Base-by-base conservation (phyloP, 805 yeast genomes). In the Maudiozyma barnettii region DNA sequence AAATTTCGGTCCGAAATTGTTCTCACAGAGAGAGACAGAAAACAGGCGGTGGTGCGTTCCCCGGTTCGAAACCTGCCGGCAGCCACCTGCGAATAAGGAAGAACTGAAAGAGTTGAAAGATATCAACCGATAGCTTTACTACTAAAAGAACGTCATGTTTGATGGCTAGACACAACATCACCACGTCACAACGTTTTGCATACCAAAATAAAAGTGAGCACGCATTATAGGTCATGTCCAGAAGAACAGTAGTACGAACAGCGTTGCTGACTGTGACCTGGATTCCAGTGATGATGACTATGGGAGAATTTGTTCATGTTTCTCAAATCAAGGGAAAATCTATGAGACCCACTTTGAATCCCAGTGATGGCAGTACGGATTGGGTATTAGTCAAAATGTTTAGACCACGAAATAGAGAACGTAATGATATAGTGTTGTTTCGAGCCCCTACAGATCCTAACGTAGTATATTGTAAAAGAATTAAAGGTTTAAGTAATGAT, bases 321-420 rank as follows among this genome's bases (percentile, higher is more conserved):
- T 85, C 86, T 14, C 77, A 79, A 64, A 76, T 89, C 16, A 76
- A 81, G 40, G 98, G 98, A 1, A 66, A 75, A 37, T 86, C 95
- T 21, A 90, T 90, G 98, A 73, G 84, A 45, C 97, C 97, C 1
- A 78, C 95, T 0, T 75, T 89, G 58, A 90, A 90, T 64, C 91
- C 95, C 0, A 77, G 76, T 19, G 73, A 61, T 22, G 65, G 53
- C 63, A 71, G 54, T 48, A 68, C 69, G 5, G 89, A 83, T 57
- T 75, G 82, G 66, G 88, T 86, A 1, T 55, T 85, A 2, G 69
- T 90, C 16, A 49, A 49, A 16, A 13, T 31, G 14, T 36, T 19
- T 5, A 19, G 22, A 29, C 44, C 23, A n/a, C 29, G 8, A 19
- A 22, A 16, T 22, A 22, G 33, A 12, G 26, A 71, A 10, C 65